Evolutionary conservation across 139 green algal species (phyloP), one percentile per base, ranked within the genome.

Genomic region (Desmodesmus armatus): DNA sequence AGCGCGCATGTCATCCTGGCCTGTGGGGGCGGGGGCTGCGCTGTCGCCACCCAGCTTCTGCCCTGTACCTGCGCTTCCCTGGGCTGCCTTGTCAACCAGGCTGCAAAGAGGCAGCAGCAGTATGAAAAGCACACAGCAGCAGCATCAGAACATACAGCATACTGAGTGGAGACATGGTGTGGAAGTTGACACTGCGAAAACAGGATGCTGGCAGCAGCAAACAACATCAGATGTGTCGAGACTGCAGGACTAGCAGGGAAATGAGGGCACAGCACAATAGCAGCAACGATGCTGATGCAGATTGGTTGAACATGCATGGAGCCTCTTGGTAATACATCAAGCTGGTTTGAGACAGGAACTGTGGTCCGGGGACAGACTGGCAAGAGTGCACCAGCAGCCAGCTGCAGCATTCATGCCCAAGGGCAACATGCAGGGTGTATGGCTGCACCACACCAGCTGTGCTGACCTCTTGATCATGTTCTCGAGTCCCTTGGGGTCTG

Each of bases 31-130:
- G 13, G 47, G 9, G 47, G 13, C 9, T 55, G 7, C n/a, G n/a
- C n/a, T n/a, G n/a, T n/a, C n/a, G 7, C 79, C 79, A 11, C 80
- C 80, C 19, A 85, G 15, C 80, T 85, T 85, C 31, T 71, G 65
- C 5, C 80, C 80, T 17, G 80, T 29, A 9, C 65, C 80, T 21
- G 66, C 29, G 21, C 15, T 39, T 21, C 3, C 25, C n/a, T n/a
- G n/a, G 17, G 53, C n/a, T 13, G 55, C 80, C 65, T 62, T 78
- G 35, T 44, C 67, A 31, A 70, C 70, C 31, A 85, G 29, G 23
- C 66, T 85, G 66, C 25, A 65, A n/a, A n/a, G n/a, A n/a, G n/a
- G 37, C 43, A 49, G 15, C 9, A 65, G 15, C 11, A 80, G 73
- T 49, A 3, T 4, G 19, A n/a, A 2, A 2, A 43, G 47, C 29